Evolutionary conservation across 1,284 basidiomycete genomes (phyloP), one percentile per base, ranked within the genome.

Genomic region (Xerocomus nothofagi): DNA sequence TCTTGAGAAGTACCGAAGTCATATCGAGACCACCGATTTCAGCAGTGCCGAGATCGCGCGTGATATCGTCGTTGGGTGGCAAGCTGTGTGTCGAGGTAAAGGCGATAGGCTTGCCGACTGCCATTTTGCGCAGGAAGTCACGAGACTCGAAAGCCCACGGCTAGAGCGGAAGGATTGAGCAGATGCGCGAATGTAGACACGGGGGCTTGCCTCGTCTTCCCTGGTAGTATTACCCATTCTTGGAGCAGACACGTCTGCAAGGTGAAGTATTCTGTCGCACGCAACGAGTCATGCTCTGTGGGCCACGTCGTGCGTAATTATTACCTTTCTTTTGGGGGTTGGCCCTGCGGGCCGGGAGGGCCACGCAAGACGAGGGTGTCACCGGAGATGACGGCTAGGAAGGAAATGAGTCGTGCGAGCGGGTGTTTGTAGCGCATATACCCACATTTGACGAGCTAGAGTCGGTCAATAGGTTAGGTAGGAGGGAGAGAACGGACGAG

Each of bases 61-160:
- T 76, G 41, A 80, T 70, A 57, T 87, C 84, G 61, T 87, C 83
- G 57, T 81, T 82, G 36, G 83, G 66, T 15, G 86, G 77, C 32
- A 93, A 74, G 32, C 85, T 84, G 70, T 92, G 88, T 23, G 81
- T 80, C 10, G 89, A 83, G 12, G 80, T 77, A 70, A 93, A 94
- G 2, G 82, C 76, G 62, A 94, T 80, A 70, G 95, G 86, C 66
- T 96, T 95, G 57, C 94, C 95, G 45, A 98, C 92, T 17, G 86
- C 78, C 45, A 93, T 73, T 32, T 83, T 74, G 42, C 95, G 87
- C 32, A 98, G 78, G 71, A 87, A 97, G 73, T 98, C 96, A 62
- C 96, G 87, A 36, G 93, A 86, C 65, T 95, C 90, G 66, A 90
- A 98, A 5, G 94, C 91, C 81, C 88, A 93, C 9, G 88, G 84